Base-by-base conservation (phyloP, 805 yeast genomes). In the Maudiozyma turicensis region DNA sequence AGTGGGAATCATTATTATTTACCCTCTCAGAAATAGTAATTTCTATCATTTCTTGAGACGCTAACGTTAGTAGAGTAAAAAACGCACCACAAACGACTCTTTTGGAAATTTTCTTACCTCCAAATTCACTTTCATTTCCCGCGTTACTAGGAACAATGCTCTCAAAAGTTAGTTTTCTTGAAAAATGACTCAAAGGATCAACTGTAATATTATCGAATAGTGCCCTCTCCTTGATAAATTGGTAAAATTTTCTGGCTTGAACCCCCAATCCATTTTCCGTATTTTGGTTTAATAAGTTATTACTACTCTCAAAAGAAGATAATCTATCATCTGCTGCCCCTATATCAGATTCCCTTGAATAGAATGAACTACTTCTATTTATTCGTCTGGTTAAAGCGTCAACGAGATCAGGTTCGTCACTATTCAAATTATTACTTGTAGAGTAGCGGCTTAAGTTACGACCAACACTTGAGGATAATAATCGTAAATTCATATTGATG, bases 401-500 rank as follows among this genome's bases (percentile, higher is more conserved):
- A 11, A 44, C 45, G 29, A 48, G 34, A 14, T 49, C 52, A 26
- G 49, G 43, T n/a, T 39, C 49, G 3, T 44, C 62, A 11, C 52
- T 46, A 26, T 48, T 45, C 1, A 30, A n/a, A 8, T 51, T 50
- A 30, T 50, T 51, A 28, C 45, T 52, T n/a, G 59, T 56, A 1
- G 52, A 43, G 28, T 49, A 56, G 33, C 64, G 54, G 7, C 59
- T 60, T 2, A 44, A 33, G 35, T 46, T 45, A 37, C 63, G 50
- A 3, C 66, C 68, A 43, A 60, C 56, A 45, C 67, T 63, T 10
- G 69, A 65, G 7, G 69, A 63, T 0, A 67, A 66, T 34, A 64
- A 46, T 9, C 60, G 59, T 14, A 65, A 50, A 45, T 63, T 57
- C 33, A 60, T 48, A 7, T 54, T 47, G 47, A 60, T 39, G 30